A percentile compares a stretch with the other conserved stretches of the same genome.
Conservation (phyloP, 805 yeast genomes). For the Kodamaea kakaduensis region DNA sequence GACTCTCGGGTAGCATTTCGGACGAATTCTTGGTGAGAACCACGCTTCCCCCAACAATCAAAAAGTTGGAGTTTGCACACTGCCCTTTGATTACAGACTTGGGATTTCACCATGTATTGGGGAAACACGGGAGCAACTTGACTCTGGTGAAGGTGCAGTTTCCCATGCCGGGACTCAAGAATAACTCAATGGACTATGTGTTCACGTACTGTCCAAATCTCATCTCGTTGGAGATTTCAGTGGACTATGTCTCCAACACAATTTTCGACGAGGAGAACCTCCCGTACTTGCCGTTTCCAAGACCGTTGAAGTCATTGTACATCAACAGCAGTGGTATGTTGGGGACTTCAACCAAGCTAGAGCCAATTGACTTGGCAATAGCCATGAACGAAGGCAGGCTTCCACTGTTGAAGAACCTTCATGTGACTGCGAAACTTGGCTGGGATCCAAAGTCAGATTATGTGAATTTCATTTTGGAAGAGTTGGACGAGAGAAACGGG, state of each 20-base stretch:
- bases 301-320: conserved; percentile 58
- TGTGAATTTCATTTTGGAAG: conserved; percentile 51
- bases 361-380: conserved; percentile 83
- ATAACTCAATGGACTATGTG: conserved; percentile 66
- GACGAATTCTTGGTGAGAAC: conserved; percentile 71
- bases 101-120: conserved; percentile 59
- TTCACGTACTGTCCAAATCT: conserved; percentile 77
- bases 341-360: conserved; percentile 78
- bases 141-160: conserved; percentile 65
- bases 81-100: conserved; percentile 74
- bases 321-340: conserved; percentile 82
- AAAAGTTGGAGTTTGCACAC: conserved; percentile 73
- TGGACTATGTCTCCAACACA: conserved; percentile 64
- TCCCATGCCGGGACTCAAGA: conserved; percentile 81
- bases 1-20: conserved; percentile 86
- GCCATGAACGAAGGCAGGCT: conserved; percentile 77
- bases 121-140: conserved; percentile 63
- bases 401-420: conserved; percentile 59
- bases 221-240: conserved; percentile 58
- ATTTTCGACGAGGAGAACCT: conserved; percentile 35
- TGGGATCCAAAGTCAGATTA: conserved; percentile 62
- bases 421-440: conserved; percentile 73
- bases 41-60: conserved; percentile 68
- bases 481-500: conserved; percentile 71
- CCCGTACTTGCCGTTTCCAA: conserved; percentile 18